Conservation (phyloP, 192 early-diverging fungal genomes). For the Dispira simplex region DNA sequence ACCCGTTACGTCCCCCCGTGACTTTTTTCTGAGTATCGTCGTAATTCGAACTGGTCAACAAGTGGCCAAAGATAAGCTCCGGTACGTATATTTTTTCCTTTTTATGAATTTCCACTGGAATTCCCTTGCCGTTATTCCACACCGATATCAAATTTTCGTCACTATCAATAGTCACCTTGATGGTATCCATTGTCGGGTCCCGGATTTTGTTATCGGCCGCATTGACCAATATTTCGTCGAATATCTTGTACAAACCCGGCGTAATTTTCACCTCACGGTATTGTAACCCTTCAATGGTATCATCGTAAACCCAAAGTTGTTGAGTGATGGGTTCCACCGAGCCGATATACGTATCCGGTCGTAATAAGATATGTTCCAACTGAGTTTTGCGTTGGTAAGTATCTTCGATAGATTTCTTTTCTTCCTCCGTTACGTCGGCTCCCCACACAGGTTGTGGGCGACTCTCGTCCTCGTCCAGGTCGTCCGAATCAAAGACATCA, state of each 20-base stretch:
- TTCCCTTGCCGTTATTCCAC: slow-evolving; percentile 88
- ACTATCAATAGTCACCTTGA: slow-evolving; percentile 78
- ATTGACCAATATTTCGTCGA: slow-evolving; percentile 97
- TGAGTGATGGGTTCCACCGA: slow-evolving; percentile 67
- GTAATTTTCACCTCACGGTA: slow-evolving; percentile 57
- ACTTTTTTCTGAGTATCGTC: slow-evolving; percentile 90
- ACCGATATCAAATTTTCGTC: slow-evolving; percentile 69
- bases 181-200: slow-evolving; percentile 70
- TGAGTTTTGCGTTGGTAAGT: slow-evolving; percentile 94
- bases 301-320: slow-evolving; percentile 78
- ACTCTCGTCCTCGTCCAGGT: neutral
- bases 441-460: neutral
- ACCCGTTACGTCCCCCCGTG: slow-evolving; percentile 92
- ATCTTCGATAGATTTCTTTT: slow-evolving; percentile 46
- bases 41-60: slow-evolving; percentile 95
- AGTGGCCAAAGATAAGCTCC: slow-evolving; percentile 93
- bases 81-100: slow-evolving; percentile 86
- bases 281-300: slow-evolving; percentile 36
- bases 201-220: slow-evolving; percentile 85
- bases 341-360: slow-evolving; percentile 95
- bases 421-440: neutral
- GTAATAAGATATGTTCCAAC: slow-evolving; percentile 85
- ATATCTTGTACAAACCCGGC: slow-evolving; percentile 93
- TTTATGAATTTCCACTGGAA: slow-evolving; percentile 86
- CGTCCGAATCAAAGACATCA: neutral